Percentiles rank a stretch among this genome's conserved stretches.
Conservation (phyloP, 23 red algal genomes). For the Chondrus crispus region DNA sequence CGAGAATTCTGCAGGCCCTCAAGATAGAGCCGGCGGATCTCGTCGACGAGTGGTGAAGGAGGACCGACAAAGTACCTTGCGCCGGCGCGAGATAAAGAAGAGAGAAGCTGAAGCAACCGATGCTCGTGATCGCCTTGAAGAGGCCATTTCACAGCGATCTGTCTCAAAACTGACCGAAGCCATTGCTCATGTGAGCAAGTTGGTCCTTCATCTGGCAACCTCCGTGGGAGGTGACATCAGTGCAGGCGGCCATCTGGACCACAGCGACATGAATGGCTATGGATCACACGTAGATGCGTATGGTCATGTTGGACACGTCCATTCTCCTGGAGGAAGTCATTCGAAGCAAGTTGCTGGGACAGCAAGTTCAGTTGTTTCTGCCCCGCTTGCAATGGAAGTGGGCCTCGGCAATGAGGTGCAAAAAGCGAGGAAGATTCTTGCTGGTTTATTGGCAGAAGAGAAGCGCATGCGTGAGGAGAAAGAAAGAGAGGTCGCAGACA, state of each 20-base stretch:
- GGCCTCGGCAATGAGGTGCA: conserved; percentile 71
- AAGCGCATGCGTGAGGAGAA: conserved; percentile 49
- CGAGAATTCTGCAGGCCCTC: too few species aligned
- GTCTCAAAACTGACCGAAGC: conserved; percentile 81
- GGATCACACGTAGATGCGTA: background rate
- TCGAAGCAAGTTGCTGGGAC: background rate
- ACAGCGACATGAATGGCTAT: background rate
- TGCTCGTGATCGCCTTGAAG: conserved; percentile 69
- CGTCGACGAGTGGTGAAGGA: conserved; percentile 37
- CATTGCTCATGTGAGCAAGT: conserved; percentile 84
- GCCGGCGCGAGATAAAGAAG: conserved; percentile 55
- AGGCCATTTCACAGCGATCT: conserved; percentile 83
- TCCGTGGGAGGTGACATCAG: conserved; percentile 10
- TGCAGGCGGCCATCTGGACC: background rate
- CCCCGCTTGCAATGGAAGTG: conserved; percentile 47
- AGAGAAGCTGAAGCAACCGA: conserved; percentile 83
- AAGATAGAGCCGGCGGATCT: too few species aligned
- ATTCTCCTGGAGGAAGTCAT: background rate
- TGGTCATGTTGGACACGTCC: conserved; percentile 5
- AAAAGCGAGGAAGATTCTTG: conserved; percentile 60
- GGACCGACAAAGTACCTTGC: conserved; percentile 53
- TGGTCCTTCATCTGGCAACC: conserved; percentile 85
- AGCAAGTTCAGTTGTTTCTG: background rate
- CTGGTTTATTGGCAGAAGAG: conserved; percentile 56
- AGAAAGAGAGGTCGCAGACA: conserved; percentile 43